Conservation (phyloP, 2,329 filamentous ascomycete species). For the Epichloe uncinata region DNA sequence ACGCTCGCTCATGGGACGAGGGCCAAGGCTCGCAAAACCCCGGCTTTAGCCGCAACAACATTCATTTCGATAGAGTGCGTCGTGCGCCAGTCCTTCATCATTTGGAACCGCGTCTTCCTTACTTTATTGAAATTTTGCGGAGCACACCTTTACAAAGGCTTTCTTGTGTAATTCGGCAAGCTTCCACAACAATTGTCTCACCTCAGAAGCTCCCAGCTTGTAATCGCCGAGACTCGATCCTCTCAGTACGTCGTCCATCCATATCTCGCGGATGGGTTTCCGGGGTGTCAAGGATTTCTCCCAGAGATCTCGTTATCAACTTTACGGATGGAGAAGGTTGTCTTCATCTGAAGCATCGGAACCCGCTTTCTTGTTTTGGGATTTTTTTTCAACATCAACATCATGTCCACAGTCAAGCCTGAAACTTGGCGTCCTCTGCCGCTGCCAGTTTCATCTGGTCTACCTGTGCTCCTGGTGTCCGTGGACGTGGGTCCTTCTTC, state of each 20-base stretch:
- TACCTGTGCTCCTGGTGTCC: slow-evolving; percentile 53
- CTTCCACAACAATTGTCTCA: not conserved
- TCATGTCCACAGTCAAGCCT: slow-evolving; percentile 15
- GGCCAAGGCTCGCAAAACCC: too few relatives aligned
- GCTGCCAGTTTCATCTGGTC: slow-evolving; percentile 17
- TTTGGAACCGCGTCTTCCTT: not conserved
- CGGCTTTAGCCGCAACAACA: not conserved
- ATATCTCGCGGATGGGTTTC: not conserved
- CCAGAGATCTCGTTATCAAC: not conserved
- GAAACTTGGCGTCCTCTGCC: slow-evolving; percentile 31
- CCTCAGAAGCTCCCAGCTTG: slow-evolving; percentile 2
- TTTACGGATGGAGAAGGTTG: not conserved
- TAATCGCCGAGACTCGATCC: slow-evolving; percentile 9
- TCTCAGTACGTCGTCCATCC: not conserved
- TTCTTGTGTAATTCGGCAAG: not conserved
- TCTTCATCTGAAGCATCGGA: not conserved
- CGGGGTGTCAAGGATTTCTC: not conserved
- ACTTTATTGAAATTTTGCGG: not conserved
- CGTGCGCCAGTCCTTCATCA: not conserved
- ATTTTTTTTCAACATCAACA: not conserved
- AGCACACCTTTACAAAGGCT: slow-evolving; percentile 3
- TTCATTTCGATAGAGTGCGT: not conserved
- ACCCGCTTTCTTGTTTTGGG: not conserved
- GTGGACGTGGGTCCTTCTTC: slow-evolving; percentile 37
- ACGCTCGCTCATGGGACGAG: not conserved